These are phyloP conservation scores for Dioszegia aurantiaca DNA, from an alignment of 768 basidiomycete genomes.

Conservation along the genomic window DNA sequence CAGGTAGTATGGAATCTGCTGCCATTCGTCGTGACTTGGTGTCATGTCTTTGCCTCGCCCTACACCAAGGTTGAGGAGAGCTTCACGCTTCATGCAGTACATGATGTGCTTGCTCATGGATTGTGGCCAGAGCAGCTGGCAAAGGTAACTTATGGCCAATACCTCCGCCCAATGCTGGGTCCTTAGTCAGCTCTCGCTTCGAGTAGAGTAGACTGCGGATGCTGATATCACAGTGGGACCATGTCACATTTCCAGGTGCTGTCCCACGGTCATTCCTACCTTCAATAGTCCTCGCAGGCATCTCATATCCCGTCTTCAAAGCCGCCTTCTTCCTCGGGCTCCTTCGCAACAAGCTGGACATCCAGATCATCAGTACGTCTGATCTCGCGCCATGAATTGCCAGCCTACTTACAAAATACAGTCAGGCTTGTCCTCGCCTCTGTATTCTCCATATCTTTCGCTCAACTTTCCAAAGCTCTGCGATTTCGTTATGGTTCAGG, in stretches of 20 bases:
- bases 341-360: slow-evolving; percentile 61
- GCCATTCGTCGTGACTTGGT: slow-evolving; percentile 27
- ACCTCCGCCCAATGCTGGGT: neutral
- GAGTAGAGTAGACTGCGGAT: neutral
- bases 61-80: slow-evolving; percentile 97
- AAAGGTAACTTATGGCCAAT: neutral
- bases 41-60: slow-evolving; percentile 73
- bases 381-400: too few relatives aligned
- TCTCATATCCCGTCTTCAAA: slow-evolving; percentile 58
- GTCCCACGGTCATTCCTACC: slow-evolving; percentile 86
- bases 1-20: slow-evolving; percentile 14
- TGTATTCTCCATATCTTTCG: slow-evolving; percentile 64
- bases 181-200: neutral
- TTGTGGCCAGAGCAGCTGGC: slow-evolving; percentile 4
- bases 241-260: slow-evolving; percentile 79
- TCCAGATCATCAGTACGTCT: slow-evolving; percentile 67
- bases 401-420: slow-evolving; percentile 49
- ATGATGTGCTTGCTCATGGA: slow-evolving; percentile 82
- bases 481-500: slow-evolving; percentile 63
- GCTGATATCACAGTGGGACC: slow-evolving; percentile 70
- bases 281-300: slow-evolving; percentile 65
- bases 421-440: slow-evolving; percentile 72
- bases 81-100: slow-evolving; percentile 86
- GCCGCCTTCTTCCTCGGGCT: slow-evolving; percentile 56
- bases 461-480: slow-evolving; percentile 64